These are phyloP conservation scores for Globisporangium cystogenes DNA, from an alignment of 352 stramenopile genomes.

Conservation along the genomic window DNA sequence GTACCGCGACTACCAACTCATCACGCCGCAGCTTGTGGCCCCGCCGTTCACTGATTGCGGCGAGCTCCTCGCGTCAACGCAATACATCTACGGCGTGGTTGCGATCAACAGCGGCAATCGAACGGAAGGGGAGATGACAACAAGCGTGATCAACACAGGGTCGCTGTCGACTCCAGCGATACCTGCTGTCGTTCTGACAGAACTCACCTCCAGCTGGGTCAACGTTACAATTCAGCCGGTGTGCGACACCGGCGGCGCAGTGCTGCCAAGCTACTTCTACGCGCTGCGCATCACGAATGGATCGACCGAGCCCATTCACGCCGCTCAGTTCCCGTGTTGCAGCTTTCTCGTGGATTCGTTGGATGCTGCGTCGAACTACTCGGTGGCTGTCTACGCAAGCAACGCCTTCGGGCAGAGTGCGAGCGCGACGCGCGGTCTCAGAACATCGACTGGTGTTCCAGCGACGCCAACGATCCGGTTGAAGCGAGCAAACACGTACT, in stretches of 20 bases:
- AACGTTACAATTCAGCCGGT: conserved; percentile 25
- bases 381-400: conserved; percentile 19
- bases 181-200: conserved; percentile 17
- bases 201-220: conserved; percentile 20
- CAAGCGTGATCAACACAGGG: conserved; percentile 20
- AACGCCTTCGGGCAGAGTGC: conserved; percentile 19
- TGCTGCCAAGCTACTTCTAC: conserved; percentile 31
- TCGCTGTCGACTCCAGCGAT: conserved; percentile 21
- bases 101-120: conserved; percentile 23
- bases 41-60: conserved; percentile 46
- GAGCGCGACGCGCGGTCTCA: conserved; percentile 15
- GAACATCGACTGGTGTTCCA: conserved; percentile 32
- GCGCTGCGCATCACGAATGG: conserved; percentile 9
- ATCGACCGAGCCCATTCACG: conserved; percentile 3
- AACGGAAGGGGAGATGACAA: conserved; percentile 28
- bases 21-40: conserved; percentile 21
- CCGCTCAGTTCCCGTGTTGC: conserved; percentile 37
- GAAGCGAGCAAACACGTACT: conserved; percentile 34
- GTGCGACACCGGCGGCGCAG: conserved; percentile 36
- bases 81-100: conserved; percentile 43
- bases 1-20: conserved; percentile 46
- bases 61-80: conserved; percentile 20
- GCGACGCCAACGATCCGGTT: conserved; percentile 12
- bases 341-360: conserved; percentile 26
- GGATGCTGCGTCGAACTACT: conserved; percentile 18